A percentile compares a stretch with the other conserved stretches of the same genome.
These are phyloP conservation scores for Magnusiomyces magnusii DNA, from an alignment of 1,139 yeast genomes.

Conservation along the genomic window DNA sequence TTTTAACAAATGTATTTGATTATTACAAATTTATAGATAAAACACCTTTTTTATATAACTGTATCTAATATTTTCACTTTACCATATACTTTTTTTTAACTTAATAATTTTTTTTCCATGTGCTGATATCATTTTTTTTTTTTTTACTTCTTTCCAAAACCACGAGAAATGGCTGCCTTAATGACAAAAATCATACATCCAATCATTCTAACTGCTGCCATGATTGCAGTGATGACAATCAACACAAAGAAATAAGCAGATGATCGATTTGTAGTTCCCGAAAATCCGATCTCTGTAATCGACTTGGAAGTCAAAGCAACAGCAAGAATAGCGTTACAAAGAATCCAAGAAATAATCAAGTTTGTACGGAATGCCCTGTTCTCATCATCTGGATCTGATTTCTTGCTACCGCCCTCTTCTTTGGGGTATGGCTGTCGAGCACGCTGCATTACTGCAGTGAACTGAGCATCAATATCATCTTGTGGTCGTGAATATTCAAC, in stretches of 20 bases:
- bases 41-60: too few species aligned
- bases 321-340: conserved; percentile 62
- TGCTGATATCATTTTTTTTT: not conserved
- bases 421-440: conserved; percentile 39
- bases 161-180: conserved; percentile 30
- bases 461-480: conserved; percentile 48
- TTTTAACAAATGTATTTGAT: too few species aligned
- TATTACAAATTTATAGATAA: too few species aligned
- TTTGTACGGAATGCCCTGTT: conserved; percentile 73
- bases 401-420: conserved; percentile 37
- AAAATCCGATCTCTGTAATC: conserved; percentile 30
- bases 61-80: not conserved
- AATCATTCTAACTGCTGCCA: conserved; percentile 64
- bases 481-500: conserved; percentile 68
- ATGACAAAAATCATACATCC: conserved; percentile 60
- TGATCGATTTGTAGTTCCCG: conserved; percentile 38
- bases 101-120: not conserved
- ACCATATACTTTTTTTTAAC: not conserved
- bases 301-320: conserved; percentile 48
- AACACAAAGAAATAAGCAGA: conserved; percentile 60
- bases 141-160: conserved; percentile 13
- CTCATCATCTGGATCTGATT: conserved; percentile 39
- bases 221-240: conserved; percentile 72
- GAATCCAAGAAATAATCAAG: conserved; percentile 73
- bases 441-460: conserved; percentile 38